These are phyloP conservation scores for Lodderomyces pseudojiufengensis DNA, from an alignment of 1,139 yeast species.

Conservation along the genomic window DNA sequence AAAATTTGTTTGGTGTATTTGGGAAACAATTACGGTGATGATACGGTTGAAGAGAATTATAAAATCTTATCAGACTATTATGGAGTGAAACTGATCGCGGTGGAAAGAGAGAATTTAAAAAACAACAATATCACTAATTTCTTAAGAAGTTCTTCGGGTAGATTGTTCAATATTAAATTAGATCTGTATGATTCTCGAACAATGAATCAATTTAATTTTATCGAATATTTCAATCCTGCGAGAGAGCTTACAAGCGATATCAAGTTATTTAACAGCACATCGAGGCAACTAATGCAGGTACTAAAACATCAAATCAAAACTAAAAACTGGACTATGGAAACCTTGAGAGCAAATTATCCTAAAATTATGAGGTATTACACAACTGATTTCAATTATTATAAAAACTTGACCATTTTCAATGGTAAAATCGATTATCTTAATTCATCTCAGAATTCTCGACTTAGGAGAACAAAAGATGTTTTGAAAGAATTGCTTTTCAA, in stretches of 20 bases:
- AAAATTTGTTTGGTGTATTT: constrained; percentile 9
- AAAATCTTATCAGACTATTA: constrained; percentile 28
- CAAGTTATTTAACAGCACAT: neutral
- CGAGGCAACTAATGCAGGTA: constrained; percentile 5
- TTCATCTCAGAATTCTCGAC: neutral
- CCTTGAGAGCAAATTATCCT: constrained; percentile 32
- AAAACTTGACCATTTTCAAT: neutral
- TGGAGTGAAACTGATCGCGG: constrained; percentile 16
- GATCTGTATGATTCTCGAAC: constrained; percentile 7
- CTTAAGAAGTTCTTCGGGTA: constrained; percentile 9
- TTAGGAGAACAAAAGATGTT: constrained; percentile 2
- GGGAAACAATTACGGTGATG: constrained; percentile 5
- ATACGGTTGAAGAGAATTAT: constrained; percentile 17
- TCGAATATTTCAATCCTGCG: constrained; percentile 12
- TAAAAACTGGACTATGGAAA: constrained; percentile 18
- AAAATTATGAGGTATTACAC: constrained; percentile 25
- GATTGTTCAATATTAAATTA: constrained; percentile 7
- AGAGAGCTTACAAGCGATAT: constrained; percentile 1
- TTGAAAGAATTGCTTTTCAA: constrained; percentile 1
- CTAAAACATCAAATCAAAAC: constrained; percentile 18
- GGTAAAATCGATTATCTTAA: constrained; percentile 2
- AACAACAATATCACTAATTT: constrained; percentile 4
- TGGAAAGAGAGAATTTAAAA: constrained; percentile 7
- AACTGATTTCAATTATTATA: constrained; percentile 1
- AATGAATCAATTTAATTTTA: constrained; percentile 10